A percentile compares a stretch with the other conserved stretches of the same genome.
phyloP scores from a whole-genome alignment of 73 alveolate species.

The Stentor roeselii region DNA sequence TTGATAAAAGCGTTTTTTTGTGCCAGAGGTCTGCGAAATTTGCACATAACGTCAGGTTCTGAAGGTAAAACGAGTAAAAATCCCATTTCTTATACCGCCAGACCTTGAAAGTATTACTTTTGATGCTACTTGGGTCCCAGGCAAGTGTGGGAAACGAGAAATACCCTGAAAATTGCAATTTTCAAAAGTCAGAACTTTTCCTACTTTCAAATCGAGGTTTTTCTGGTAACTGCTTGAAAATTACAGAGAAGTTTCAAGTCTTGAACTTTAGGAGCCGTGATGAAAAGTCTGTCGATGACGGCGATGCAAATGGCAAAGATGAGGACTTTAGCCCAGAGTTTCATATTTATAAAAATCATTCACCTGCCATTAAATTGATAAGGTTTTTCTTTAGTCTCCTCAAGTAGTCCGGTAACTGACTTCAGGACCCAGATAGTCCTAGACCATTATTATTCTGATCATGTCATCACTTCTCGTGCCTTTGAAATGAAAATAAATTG shows the following conservation, averaged over 20 bases:
- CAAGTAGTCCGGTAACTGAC: not conserved
- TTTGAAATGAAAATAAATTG: not conserved
- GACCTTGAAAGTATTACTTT: not conserved
- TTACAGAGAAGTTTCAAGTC: not conserved
- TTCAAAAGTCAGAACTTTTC: not conserved
- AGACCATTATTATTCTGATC: not conserved
- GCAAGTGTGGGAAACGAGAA: not conserved
- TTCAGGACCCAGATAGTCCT: not conserved
- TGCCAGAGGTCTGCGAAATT: not conserved
- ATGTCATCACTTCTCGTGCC: not conserved
- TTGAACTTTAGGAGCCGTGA: not conserved
- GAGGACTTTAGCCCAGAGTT: not conserved
- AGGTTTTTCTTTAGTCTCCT: not conserved
- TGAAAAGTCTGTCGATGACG: not conserved
- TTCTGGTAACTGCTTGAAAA: not conserved
- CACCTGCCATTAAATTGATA: not conserved
- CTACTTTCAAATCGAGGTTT: constrained; percentile 1
- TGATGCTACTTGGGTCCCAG: not conserved
- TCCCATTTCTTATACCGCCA: constrained; percentile 12
- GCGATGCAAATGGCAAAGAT: not conserved
- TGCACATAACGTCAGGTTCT: not conserved
- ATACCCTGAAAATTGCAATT: constrained; percentile 3
- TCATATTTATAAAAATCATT: constrained; percentile 5
- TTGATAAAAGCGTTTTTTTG: not conserved
- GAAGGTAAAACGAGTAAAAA: not conserved